Percentiles rank a stretch among this genome's conserved stretches.
Conservation (phyloP, 1,284 basidiomycete genomes). For the Ceratobasidium sp. region DNA sequence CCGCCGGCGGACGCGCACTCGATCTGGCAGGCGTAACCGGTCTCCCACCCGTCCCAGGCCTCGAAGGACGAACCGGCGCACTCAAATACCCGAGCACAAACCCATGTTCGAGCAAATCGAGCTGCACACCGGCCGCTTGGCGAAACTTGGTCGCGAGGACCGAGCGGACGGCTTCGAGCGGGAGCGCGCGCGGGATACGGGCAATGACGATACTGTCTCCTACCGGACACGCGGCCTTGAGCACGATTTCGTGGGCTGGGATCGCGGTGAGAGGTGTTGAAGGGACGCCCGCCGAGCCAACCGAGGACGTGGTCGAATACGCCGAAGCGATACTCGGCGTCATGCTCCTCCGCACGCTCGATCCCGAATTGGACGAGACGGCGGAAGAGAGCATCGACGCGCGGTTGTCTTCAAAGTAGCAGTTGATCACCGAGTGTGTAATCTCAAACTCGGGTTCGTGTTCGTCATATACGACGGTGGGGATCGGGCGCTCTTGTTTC, state of each 20-base stretch:
- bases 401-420: constrained; percentile 20
- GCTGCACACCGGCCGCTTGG: constrained; percentile 27
- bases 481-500: background rate
- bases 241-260: constrained; percentile 6
- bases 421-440: constrained; percentile 16
- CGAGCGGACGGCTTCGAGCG: constrained; percentile 13
- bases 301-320: constrained; percentile 15
- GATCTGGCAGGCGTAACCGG: background rate
- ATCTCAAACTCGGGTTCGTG: constrained; percentile 35
- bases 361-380: constrained; percentile 14
- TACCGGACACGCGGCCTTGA: constrained; percentile 27
- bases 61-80: background rate
- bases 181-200: constrained; percentile 4
- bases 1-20: constrained; percentile 6
- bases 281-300: background rate
- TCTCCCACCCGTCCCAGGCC: background rate
- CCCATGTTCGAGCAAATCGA: constrained; percentile 22
- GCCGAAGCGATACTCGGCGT: constrained; percentile 23
- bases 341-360: constrained; percentile 28
- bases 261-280: constrained; percentile 8
- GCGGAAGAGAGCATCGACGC: constrained; percentile 2
- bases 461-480: constrained; percentile 17
- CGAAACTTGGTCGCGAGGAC: constrained; percentile 13
- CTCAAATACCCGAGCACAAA: constrained; percentile 27
- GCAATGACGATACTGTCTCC: constrained; percentile 26